Evolutionary conservation across 2,329 filamentous ascomycete genomes (phyloP), one percentile per base, ranked within the genome.

Genomic region (Byssochlamys sp.): DNA sequence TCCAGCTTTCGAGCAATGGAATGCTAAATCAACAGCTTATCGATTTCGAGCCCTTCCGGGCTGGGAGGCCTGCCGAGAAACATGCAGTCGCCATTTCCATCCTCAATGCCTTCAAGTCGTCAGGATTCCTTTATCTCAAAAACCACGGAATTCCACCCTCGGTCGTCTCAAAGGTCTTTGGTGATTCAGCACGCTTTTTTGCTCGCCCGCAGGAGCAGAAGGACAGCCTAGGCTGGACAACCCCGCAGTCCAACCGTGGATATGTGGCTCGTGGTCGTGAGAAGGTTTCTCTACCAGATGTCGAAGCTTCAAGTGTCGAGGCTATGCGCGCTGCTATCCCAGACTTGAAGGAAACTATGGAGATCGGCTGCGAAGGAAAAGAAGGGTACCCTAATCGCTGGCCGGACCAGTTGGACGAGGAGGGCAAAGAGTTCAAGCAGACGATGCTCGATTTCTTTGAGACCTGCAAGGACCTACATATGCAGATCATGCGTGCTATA

Each of bases 101-200:
- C 63, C 84, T 92, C 11, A 69, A 84, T 55, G 91, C 89, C 49
- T 95, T 96, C 77, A 88, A 91, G 66, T 86, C 82, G 1, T 88
- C 91, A 2, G 91, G 91, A 58, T 96, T 96, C 78, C 83, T 96
- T 68, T 96, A 96, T 74, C 83, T 95, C 45, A 86, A 86, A 65
- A 89, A 92, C 72, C 86, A 92, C 63, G 83, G 87, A 48, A 87
- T 96, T 59, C 74, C 84, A 0, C 66, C 81, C 2, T 75, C 81
- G 7, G 79, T 80, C 9, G 75, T 90, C 11, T 71, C 80, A 59
- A 73, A 80, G 58, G 81, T 87, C 59, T 95, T 94, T 70, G 70
- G 77, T 60, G 79, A 80, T 57, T 91, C 88, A 4, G 84, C 85
- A 54, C 75, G 78, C 60, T 91, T 92, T 78, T 94, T 94, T 73